Conservation (phyloP, 202 grass and related monocot genomes). For the Schoenoplectus tabernaemontani region DNA sequence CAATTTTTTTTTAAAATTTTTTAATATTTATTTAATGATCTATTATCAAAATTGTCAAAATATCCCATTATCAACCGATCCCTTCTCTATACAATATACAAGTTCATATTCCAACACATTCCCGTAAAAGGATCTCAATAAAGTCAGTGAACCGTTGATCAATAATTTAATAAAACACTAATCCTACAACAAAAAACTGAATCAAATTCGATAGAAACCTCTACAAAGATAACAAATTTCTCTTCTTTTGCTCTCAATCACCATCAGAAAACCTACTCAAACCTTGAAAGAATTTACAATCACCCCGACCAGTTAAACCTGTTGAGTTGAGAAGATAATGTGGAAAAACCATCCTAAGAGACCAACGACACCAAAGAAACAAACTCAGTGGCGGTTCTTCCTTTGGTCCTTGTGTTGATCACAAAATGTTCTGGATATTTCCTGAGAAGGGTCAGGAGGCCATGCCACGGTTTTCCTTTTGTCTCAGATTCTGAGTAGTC, state of each 20-base stretch:
- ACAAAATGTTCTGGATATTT: constrained; percentile 61
- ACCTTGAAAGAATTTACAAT: constrained; percentile 8
- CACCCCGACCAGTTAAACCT: background rate
- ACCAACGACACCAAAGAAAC: constrained; percentile 54
- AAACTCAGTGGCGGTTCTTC: constrained; percentile 37
- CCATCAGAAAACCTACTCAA: background rate
- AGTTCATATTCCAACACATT: background rate
- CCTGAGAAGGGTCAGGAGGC: constrained; percentile 47
- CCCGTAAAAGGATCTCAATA: too few species aligned
- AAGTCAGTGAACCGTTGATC: background rate
- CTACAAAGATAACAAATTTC: background rate
- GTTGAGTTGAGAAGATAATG: background rate
- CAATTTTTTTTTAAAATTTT: too few species aligned
- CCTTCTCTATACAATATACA: too few species aligned
- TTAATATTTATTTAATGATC: too few species aligned
- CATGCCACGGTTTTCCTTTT: constrained; percentile 49
- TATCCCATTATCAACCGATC: too few species aligned
- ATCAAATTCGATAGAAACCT: background rate
- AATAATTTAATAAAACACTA: background rate
- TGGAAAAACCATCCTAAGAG: constrained; percentile 24
- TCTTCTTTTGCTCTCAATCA: background rate
- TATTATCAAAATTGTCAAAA: too few species aligned
- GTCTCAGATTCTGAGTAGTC: constrained; percentile 34
- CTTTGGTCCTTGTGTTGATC: constrained; percentile 46
- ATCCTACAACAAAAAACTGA: background rate